Base-by-base conservation (phyloP, 2,329 filamentous ascomycete species). In the Hypoxylon sp. region DNA sequence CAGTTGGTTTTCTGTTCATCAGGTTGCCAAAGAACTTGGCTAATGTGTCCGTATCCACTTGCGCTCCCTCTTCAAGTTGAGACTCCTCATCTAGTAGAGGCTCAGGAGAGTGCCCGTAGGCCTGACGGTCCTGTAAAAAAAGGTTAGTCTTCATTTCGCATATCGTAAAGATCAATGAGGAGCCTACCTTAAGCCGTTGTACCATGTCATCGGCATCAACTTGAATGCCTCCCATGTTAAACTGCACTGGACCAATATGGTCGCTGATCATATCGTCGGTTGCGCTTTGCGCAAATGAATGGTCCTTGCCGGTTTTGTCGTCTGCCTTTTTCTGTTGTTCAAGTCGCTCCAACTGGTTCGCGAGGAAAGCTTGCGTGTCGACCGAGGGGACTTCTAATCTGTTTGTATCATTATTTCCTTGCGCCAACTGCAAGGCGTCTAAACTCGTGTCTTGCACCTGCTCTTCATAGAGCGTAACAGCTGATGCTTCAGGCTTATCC, bases 171-270 rank as follows among this genome's bases (percentile, higher is more conserved):
- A 24, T 48, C n/a, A n/a, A 50, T 39, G 10, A 35, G 11, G n/a
- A 52, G 73, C 82, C 76, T 81, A 95, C 93, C 88, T 94, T 94
- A 67, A 97, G 84, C 74, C 92, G 89, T 79, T 94, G 92, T 64
- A 97, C 82, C 92, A 97, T 96, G 76, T 97, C 94, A 77, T 97
- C 94, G 8, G 94, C 94, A 80, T 98, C 94, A 31, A 97, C 93
- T 78, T 97, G 94, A 70, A 99, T 98, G 58, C 96, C 96, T 46
- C 96, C 96, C 87, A 99, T 96, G 79, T 99, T 99, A 83, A 98
- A 98, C 77, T 97, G 94, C 71, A 98, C 94, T 0, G 94, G 94
- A 0, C 94, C 94, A 75, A 97, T 97, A 75, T 97, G 94, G 76
- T 95, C 92, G 73, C 90, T 91, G 60, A 87, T 84, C 70, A 81